These are phyloP conservation scores for Scortechinia acanthostroma DNA, from an alignment of 2,329 filamentous ascomycete genomes.

Conservation along the genomic window DNA sequence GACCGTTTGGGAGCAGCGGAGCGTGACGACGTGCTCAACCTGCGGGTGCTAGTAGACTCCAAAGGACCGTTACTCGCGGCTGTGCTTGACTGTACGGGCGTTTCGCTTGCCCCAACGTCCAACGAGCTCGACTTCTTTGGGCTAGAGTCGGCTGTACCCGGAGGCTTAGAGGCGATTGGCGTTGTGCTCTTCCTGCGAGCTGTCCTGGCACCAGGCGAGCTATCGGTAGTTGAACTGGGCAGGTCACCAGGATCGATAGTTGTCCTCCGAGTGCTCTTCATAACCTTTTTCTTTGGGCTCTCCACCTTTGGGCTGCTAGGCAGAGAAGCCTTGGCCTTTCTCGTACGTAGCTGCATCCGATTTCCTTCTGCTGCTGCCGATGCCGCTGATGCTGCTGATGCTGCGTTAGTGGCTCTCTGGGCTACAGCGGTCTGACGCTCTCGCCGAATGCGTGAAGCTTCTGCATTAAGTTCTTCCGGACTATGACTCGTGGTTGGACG, in stretches of 20 bases:
- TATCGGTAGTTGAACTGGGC: not conserved
- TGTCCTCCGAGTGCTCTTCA: conserved; percentile 5
- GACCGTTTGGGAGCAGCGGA: not conserved
- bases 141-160: conserved; percentile 1
- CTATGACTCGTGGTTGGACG: conserved; percentile 54
- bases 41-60: not conserved
- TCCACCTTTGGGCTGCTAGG: conserved; percentile 29
- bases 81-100: conserved; percentile 3
- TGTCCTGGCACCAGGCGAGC: not conserved
- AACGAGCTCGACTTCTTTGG: conserved; percentile 4
- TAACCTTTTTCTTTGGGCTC: conserved; percentile 19
- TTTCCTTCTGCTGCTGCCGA: conserved; percentile 26
- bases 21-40: not conserved
- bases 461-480: conserved; percentile 51
- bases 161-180: conserved; percentile 4
- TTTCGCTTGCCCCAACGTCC: conserved; percentile 4
- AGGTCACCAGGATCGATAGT: conserved; percentile 4
- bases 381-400: conserved; percentile 7
- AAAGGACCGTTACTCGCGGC: not conserved
- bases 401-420: conserved; percentile 5
- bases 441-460: conserved; percentile 35
- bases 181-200: conserved; percentile 4
- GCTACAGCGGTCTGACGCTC: conserved; percentile 37
- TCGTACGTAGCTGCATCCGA: conserved; percentile 45
- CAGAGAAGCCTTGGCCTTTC: conserved; percentile 26